Conservation (phyloP, 176 grass and related monocot species). For the Carex littledalei region DNA sequence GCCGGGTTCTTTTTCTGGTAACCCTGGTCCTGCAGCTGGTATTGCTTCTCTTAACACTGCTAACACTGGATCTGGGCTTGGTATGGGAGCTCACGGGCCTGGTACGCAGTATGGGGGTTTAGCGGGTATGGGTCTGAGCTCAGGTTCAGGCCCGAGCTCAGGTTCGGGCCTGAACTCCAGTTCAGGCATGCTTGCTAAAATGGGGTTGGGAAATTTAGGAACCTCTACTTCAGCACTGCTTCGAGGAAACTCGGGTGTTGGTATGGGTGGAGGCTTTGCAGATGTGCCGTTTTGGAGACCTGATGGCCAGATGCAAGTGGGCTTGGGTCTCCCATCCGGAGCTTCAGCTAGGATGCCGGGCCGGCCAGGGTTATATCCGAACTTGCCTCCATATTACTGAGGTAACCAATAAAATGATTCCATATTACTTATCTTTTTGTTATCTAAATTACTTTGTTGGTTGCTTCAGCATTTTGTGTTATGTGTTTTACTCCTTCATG, state of each 20-base stretch:
- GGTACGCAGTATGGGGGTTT: conserved; percentile 50
- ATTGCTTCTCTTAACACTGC: conserved; percentile 35
- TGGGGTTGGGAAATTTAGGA: conserved; percentile 18
- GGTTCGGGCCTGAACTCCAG: conserved; percentile 5
- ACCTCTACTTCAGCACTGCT: conserved; percentile 26
- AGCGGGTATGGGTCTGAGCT: conserved; percentile 20
- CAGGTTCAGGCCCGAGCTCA: not conserved
- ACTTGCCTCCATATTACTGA: conserved; percentile 83
- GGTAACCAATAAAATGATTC: conserved; percentile 38
- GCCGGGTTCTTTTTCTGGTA: conserved; percentile 44
- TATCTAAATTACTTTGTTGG: not conserved
- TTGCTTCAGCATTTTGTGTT: not conserved
- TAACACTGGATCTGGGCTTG: conserved; percentile 40
- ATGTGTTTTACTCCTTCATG: not conserved
- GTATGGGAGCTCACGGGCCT: conserved; percentile 49
- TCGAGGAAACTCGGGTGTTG: conserved; percentile 61
- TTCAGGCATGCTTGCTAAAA: conserved; percentile 17
- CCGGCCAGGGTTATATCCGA: conserved; percentile 61
- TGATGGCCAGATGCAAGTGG: conserved; percentile 52
- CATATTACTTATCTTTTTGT: not conserved
- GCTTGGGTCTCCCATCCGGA: conserved; percentile 54
- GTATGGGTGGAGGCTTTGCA: conserved; percentile 31
- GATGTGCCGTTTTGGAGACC: conserved; percentile 14
- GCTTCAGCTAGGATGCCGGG: conserved; percentile 50
- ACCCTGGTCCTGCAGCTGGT: conserved; percentile 38